Conservation (phyloP, 2,329 filamentous ascomycete genomes). For the Pseudocercospora cruenta region DNA sequence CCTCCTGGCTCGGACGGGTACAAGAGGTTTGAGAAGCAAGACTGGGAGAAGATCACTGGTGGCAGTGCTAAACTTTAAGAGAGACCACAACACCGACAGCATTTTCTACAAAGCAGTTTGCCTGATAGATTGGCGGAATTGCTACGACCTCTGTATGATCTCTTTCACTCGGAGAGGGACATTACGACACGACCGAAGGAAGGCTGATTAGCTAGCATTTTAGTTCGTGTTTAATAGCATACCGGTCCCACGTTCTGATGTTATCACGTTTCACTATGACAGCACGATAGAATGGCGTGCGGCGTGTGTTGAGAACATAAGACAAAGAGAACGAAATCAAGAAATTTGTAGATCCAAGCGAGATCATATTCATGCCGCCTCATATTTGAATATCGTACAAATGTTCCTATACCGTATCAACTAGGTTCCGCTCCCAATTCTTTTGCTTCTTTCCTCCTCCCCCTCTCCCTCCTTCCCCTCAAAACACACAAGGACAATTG, state of each 20-base stretch:
- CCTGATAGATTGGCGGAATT: not conserved
- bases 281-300: not conserved
- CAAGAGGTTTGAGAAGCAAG: conserved; percentile 64
- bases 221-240: not conserved
- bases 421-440: not conserved
- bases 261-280: not conserved
- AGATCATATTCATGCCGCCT: conserved; percentile 6
- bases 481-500: not conserved
- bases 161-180: not conserved
- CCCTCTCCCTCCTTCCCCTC: not conserved
- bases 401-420: conserved; percentile 8
- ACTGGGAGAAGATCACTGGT: conserved; percentile 70
- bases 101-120: not conserved
- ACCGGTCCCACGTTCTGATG: not conserved
- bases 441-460: not conserved
- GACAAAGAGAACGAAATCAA: not conserved
- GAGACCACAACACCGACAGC: not conserved
- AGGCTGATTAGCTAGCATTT: not conserved
- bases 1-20: conserved; percentile 63
- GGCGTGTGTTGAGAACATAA: not conserved
- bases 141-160: not conserved
- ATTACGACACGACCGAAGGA: not conserved
- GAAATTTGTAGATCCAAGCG: not conserved
- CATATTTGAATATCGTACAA: conserved; percentile 6
- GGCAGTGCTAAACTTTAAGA: conserved; percentile 76